These are phyloP conservation scores for Puccinia hordei DNA, from an alignment of 1,284 basidiomycete species.

Conservation along the genomic window DNA sequence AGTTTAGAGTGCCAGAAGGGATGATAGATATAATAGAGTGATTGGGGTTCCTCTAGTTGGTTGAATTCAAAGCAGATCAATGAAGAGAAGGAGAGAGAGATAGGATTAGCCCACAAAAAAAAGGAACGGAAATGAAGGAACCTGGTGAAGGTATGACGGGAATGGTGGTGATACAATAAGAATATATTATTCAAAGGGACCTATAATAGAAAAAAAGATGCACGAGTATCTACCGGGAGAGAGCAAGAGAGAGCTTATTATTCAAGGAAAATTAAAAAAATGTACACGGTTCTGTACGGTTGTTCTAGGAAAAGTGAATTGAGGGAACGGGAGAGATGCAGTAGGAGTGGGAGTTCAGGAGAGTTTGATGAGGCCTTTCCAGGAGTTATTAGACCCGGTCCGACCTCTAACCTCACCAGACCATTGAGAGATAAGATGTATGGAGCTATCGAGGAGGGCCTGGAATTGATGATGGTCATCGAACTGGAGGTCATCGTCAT, in stretches of 20 bases:
- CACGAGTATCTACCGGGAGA: neutral
- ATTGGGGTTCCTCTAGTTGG: neutral
- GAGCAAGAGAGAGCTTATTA: neutral
- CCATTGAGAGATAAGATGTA: slow-evolving; percentile 27
- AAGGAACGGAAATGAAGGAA: neutral
- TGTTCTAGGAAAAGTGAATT: neutral
- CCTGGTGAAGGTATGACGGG: neutral
- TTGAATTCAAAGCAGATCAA: neutral
- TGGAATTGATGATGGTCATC: neutral
- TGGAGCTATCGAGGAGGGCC: neutral
- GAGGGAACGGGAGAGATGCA: neutral
- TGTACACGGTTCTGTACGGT: neutral
- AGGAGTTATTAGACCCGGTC: slow-evolving; percentile 22
- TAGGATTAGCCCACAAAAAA: neutral
- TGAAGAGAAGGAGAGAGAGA: neutral
- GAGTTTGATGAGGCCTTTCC: slow-evolving; percentile 25
- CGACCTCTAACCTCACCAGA: slow-evolving; percentile 31
- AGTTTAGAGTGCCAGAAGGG: neutral
- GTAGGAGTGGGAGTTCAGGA: neutral
- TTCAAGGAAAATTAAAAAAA: neutral
- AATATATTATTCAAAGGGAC: neutral
- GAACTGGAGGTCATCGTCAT: neutral
- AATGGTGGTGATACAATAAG: neutral
- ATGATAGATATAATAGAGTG: neutral
- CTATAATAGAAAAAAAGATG: neutral